Conservation (phyloP, 1,284 basidiomycete species). For the Rhodotorula sp. region DNA sequence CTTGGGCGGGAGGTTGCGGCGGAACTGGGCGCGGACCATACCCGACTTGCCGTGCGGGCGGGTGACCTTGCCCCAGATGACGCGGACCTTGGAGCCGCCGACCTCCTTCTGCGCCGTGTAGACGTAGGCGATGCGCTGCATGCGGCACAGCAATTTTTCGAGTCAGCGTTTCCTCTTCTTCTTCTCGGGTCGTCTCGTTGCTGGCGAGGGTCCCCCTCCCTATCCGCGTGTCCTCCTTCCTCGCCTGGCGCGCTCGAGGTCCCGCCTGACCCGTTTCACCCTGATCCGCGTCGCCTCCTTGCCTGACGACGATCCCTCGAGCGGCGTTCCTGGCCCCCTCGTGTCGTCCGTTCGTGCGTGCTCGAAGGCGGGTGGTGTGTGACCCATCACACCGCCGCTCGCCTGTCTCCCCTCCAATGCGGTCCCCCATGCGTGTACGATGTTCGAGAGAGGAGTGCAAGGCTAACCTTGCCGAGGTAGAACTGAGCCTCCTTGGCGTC, state of each 20-base stretch:
- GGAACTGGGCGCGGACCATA: constrained; percentile 96
- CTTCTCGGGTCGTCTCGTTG: neutral
- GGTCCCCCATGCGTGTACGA: neutral
- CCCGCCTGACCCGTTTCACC: too few species aligned
- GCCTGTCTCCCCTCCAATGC: neutral
- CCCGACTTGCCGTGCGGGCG: constrained; percentile 92
- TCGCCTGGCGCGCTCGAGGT: too few species aligned
- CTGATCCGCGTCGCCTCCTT: too few species aligned
- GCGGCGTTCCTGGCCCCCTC: too few species aligned
- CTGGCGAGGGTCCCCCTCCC: neutral
- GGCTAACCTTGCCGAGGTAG: constrained; percentile 93
- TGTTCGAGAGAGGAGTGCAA: neutral
- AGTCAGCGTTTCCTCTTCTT: neutral
- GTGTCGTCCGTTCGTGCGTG: too few species aligned
- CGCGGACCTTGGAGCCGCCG: constrained; percentile 52
- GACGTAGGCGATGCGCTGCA: constrained; percentile 90
- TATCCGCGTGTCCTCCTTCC: too few species aligned
- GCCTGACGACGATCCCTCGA: too few species aligned
- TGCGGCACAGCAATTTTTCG: too few species aligned
- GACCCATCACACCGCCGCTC: too few species aligned
- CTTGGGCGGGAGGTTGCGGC: constrained; percentile 86
- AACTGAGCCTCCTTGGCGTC: constrained; percentile 90
- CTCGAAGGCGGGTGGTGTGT: too few species aligned
- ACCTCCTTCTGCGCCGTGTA: constrained; percentile 58
- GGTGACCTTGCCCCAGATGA: constrained; percentile 67